Conservation (phyloP, 208 protist species). For the Acanthamoeba polyphaga region DNA sequence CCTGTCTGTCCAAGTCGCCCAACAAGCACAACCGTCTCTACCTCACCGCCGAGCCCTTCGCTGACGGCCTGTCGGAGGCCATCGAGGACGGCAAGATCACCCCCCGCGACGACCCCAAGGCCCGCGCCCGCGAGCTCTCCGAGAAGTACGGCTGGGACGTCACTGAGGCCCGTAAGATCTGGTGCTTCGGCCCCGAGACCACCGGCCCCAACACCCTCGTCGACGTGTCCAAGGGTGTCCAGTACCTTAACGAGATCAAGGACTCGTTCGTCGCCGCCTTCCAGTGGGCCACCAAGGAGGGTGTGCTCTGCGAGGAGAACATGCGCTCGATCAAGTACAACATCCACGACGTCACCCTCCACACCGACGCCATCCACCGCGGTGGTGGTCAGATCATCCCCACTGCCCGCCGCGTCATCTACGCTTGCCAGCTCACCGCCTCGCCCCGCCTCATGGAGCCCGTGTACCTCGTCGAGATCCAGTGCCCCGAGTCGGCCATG, state of each 20-base stretch:
- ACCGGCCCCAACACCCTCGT: constrained; percentile 98
- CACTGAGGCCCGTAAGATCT: constrained; percentile 98
- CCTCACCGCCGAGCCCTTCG: constrained; percentile 95
- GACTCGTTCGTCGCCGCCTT: constrained; percentile 97
- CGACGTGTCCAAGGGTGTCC: constrained; percentile 97
- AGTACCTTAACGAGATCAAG: constrained; percentile 99
- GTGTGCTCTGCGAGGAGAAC: constrained; percentile 97
- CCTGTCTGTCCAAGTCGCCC: constrained; percentile 96
- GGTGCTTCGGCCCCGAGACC: constrained; percentile 98
- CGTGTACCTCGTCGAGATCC: constrained; percentile 97
- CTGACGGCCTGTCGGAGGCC: constrained; percentile 92
- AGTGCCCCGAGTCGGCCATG: constrained; percentile 95
- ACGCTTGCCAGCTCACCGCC: constrained; percentile 95
- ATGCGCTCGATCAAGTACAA: constrained; percentile 97
- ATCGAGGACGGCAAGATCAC: constrained; percentile 96
- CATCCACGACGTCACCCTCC: constrained; percentile 98
- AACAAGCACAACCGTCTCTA: constrained; percentile 99
- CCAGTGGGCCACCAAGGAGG: constrained; percentile 96
- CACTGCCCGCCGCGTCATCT: constrained; percentile 95
- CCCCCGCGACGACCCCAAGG: constrained; percentile 94
- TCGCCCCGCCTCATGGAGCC: constrained; percentile 97
- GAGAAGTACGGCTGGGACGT: constrained; percentile 95
- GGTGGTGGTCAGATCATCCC: constrained; percentile 99
- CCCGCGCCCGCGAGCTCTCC: constrained; percentile 92
- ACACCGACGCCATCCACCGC: constrained; percentile 99